Evolutionary conservation across 768 basidiomycete species (phyloP), one percentile per base, ranked within the genome.

Genomic region (Leucogyrophana mollusca): DNA sequence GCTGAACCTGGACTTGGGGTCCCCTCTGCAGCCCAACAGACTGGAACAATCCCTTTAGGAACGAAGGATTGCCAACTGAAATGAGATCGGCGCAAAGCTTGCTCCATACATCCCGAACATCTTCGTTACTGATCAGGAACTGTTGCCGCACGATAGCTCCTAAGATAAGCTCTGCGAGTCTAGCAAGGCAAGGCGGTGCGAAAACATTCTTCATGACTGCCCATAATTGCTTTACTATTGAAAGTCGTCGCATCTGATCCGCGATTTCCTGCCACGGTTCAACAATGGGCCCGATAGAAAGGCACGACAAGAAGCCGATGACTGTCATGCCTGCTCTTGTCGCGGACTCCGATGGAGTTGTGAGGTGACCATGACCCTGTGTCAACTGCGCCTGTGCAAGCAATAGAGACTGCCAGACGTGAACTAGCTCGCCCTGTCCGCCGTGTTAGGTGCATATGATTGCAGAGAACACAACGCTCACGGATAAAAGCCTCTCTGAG

Each of bases 381-480:
- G 71, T 69, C 9, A 76, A 56, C 41, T 75, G 70, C 9, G 74
- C 65, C 34, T 72, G 74, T 14, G 64, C 73, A 20, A 81, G 71
- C n/a, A 87, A 62, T 14, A 86, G 68, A 0, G 76, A 72, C 50
- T 78, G 71, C 84, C 84, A 86, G 1, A 70, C 61, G 34, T 65
- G 57, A 4, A 78, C 37, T 20, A 80, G 61, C 34, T 61, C 61
- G 11, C 59, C 50, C 78, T 80, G 51, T 21, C 21, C 18, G 46
- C 18, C 24, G 7, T 9, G 40, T 17, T 54, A 17, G 51, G 48
- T 42, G 34, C 20, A 39, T 24, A 41, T 40, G 38, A 18, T 34
- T 30, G 22, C n/a, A 11, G 35, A 24, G 39, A 24, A 22, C 23
- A 25, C 24, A 45, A 46, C 41, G 58, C 62, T 54, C 21, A 71